phyloP scores from a whole-genome alignment of 208 protist species.

The Eutreptiella sp. region DNA sequence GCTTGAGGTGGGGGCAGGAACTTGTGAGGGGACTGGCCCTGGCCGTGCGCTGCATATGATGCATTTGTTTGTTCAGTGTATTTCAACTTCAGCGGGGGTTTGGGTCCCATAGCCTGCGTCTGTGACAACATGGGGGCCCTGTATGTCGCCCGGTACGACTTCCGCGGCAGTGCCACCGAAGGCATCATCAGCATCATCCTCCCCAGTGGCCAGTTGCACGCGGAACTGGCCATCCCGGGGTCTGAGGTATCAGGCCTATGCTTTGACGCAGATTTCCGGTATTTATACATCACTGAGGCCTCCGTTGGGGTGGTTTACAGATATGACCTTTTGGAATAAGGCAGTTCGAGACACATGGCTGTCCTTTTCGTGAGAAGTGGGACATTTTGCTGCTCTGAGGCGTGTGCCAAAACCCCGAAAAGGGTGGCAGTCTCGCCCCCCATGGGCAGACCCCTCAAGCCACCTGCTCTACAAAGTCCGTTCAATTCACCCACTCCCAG shows the following conservation, averaged over 20 bases:
- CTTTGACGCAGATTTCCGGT: slow-evolving; percentile 1
- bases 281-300: slow-evolving; percentile 32
- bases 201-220: slow-evolving; percentile 6
- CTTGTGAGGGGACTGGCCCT: no score
- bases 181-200: slow-evolving; percentile 14
- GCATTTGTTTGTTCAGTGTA: no score
- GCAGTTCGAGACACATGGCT: no score
- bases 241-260: slow-evolving; percentile 26
- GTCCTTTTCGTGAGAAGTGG: no score
- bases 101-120: slow-evolving; percentile 18
- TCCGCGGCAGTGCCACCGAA: not conserved
- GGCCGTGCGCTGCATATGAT: no score
- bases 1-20: no score
- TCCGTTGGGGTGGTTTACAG: slow-evolving; percentile 11
- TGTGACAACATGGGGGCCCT: slow-evolving; percentile 24
- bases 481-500: no score
- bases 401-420: no score
- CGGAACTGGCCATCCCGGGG: slow-evolving; percentile 18
- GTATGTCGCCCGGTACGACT: slow-evolving; percentile 31
- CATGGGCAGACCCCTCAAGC: no score
- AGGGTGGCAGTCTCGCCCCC: no score
- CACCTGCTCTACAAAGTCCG: no score
- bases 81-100: slow-evolving; percentile 30
- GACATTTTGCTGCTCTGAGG: no score
- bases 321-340: slow-evolving; percentile 59